Conservation (phyloP, 345 rosid species). For the rapeseed (Brassica napus) region Da-Ae NC_063439.1:21347001-21347500, state of each 20-base stretch:
- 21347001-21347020: fast-evolving
- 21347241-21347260: no score
- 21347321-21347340: not conserved
- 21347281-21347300: not conserved
- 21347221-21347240: not conserved
- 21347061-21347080: not conserved
- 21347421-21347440: no score
- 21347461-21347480: no score
- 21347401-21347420: not conserved
- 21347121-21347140: not conserved
- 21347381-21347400: not conserved
- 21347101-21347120: not conserved
- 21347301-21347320: not conserved
- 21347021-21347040: not conserved
- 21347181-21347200: not conserved
- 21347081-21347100: not conserved
- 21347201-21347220: no score
- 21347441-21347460: no score
- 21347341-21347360: not conserved
- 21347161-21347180: not conserved
- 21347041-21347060: not conserved
- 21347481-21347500: not conserved
- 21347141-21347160: not conserved
- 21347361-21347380: not conserved
- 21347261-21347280: not conserved